A percentile compares a stretch with the other conserved stretches of the same genome.
Evolutionary conservation across 495 filamentous ascomycete species (phyloP).

Genomic region (Chaetomium cochliodes): DNA sequence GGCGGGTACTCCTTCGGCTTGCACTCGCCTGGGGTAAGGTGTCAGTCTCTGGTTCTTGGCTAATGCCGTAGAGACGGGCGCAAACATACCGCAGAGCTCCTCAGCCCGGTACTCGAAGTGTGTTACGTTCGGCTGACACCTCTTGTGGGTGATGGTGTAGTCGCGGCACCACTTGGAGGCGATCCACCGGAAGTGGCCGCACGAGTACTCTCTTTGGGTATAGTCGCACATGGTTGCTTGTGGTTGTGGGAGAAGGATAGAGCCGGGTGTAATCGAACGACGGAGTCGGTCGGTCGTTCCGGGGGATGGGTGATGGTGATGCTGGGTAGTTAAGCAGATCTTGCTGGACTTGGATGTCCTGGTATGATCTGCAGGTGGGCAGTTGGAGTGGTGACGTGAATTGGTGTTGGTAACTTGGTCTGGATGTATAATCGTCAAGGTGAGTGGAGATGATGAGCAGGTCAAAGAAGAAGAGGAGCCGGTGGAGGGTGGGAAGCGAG

Average conservation of each 20-base stretch:
- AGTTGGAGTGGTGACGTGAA: slow-evolving; percentile 6
- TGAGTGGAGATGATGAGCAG: slow-evolving; percentile 17
- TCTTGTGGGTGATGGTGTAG: slow-evolving; percentile 43
- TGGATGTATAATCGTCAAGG: background rate
- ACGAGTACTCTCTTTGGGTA: slow-evolving; percentile 42
- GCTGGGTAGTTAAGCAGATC: background rate
- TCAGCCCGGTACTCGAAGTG: slow-evolving; percentile 42
- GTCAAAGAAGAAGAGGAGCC: slow-evolving; percentile 4
- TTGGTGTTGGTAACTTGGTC: background rate
- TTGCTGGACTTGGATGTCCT: background rate
- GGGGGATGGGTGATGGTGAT: background rate
- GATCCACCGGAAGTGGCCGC: slow-evolving; percentile 47
- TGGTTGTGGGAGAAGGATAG: slow-evolving; percentile 1
- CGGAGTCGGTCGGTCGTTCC: background rate
- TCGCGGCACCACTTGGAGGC: slow-evolving; percentile 45
- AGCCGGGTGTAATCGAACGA: background rate
- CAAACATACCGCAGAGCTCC: slow-evolving; percentile 38
- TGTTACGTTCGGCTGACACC: slow-evolving; percentile 44
- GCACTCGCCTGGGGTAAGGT: slow-evolving; percentile 35
- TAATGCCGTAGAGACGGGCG: background rate
- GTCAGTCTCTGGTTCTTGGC: slow-evolving; percentile 16
- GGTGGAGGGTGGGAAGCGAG: slow-evolving; percentile 22
- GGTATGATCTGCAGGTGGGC: slow-evolving; percentile 2
- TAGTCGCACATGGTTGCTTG: slow-evolving; percentile 35
- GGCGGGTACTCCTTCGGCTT: slow-evolving; percentile 37